Base-by-base conservation (phyloP, 2,329 filamentous ascomycete species). In the Aspergillus awamori region DNA sequence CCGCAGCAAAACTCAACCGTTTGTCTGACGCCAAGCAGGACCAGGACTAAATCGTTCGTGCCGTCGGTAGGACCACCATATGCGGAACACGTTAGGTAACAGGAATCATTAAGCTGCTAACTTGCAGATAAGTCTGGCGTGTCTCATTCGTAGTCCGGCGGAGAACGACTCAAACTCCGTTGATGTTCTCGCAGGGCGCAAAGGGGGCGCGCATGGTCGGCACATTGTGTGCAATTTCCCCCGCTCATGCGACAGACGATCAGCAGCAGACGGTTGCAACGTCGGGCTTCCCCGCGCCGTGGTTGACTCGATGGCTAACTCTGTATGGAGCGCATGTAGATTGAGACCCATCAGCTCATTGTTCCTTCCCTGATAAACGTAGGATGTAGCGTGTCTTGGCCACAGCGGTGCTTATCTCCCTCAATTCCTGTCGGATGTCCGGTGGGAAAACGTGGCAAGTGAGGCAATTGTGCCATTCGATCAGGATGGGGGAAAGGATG, bases 1-100 rank as follows among this genome's bases (percentile, higher is more conserved):
- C 15, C 20, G 15, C n/a, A 3, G 5, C 15, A 13, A 17, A 20
- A 36, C 5, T 26, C 22, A n/a, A 33, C 43, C 36, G 20, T 36
- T 36, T 28, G 52, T 22, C 36, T 17, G 33, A 33, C n/a, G 36
- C 52, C 57, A 48, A 36, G 30, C 57, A 39, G 15, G 49, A 59
- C 30, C 10, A 38, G n/a, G 36, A 26, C 52, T 38, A 20, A 53
- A 53, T 57, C 36, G n/a, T 53, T 26, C 24, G 38, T 33, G 55
- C 62, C 60, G 61, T 59, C 59, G 60, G 59, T 51, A 58, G 56
- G n/a, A 61, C 45, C 58, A 61, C 63, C 60, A 60, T 54, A 60
- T 60, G 41, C 59, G 63, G 66, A 61, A 64, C 57, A 47, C 52
- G 54, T 68, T 68, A 68, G 65, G 66, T 68, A 68, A 68, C 59